These are phyloP conservation scores for Rhinocladiella similis DNA, from an alignment of 2,329 filamentous ascomycete species.

Conservation along the genomic window DNA sequence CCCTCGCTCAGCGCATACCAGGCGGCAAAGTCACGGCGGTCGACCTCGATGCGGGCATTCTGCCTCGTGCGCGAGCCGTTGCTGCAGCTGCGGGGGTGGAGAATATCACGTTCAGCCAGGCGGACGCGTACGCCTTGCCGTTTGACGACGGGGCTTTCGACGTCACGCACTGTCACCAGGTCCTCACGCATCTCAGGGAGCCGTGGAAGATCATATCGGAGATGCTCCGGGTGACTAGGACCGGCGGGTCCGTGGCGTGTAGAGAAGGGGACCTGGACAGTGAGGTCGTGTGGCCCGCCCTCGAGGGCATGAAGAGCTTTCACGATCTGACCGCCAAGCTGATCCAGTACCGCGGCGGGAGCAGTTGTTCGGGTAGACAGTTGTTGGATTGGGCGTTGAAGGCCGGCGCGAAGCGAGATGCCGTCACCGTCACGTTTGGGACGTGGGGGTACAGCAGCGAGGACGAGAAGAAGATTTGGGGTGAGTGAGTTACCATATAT, in stretches of 20 bases:
- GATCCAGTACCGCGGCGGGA: slow-evolving; percentile 27
- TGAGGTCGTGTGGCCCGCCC: slow-evolving; percentile 35
- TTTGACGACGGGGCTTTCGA: slow-evolving; percentile 46
- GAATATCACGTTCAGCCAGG: slow-evolving; percentile 36
- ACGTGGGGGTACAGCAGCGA: slow-evolving; percentile 32
- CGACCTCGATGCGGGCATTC: slow-evolving; percentile 39
- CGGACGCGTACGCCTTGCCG: slow-evolving; percentile 40
- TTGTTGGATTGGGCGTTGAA: slow-evolving; percentile 36
- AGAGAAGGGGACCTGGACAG: slow-evolving; percentile 32
- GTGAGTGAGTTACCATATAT: slow-evolving; percentile 22
- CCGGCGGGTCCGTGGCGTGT: slow-evolving; percentile 44
- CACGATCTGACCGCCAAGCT: slow-evolving; percentile 28
- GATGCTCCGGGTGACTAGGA: slow-evolving; percentile 41
- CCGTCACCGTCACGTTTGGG: slow-evolving; percentile 34
- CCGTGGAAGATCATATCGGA: slow-evolving; percentile 21
- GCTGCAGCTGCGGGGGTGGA: slow-evolving; percentile 32
- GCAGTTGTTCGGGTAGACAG: slow-evolving; percentile 24
- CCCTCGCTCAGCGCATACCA: slow-evolving; percentile 44
- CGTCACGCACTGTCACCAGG: slow-evolving; percentile 45
- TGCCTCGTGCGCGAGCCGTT: slow-evolving; percentile 34
- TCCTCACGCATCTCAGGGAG: slow-evolving; percentile 44
- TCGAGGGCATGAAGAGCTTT: slow-evolving; percentile 35
- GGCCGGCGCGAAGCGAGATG: slow-evolving; percentile 35
- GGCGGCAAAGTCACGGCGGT: slow-evolving; percentile 43
- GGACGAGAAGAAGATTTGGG: slow-evolving; percentile 34